Evolutionary conservation across 1,284 basidiomycete genomes (phyloP).

Genomic region (Macrocystidia cucumis): DNA sequence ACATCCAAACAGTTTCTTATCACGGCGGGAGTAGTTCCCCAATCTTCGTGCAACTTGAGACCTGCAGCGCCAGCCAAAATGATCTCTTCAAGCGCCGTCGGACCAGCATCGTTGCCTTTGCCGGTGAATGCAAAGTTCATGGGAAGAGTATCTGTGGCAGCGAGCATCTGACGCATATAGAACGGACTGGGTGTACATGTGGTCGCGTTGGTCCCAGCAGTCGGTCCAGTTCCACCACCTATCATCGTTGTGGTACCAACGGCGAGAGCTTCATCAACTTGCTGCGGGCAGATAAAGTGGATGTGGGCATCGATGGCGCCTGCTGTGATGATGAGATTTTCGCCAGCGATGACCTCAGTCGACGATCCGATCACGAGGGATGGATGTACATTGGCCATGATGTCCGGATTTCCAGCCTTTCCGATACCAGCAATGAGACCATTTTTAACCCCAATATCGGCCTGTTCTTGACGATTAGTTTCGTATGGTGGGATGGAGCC

Average conservation of each 20-base stretch:
- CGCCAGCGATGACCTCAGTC: conserved; percentile 93
- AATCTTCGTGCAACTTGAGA: conserved; percentile 97
- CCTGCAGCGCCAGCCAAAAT: conserved; percentile 86
- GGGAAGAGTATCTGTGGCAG: conserved; percentile 81
- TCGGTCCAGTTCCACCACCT: conserved; percentile 92
- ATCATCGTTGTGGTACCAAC: conserved; percentile 82
- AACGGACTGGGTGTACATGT: conserved; percentile 91
- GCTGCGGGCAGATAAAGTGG: conserved; percentile 92
- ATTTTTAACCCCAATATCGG: conserved; percentile 92
- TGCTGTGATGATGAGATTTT: conserved; percentile 90
- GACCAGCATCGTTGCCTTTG: conserved; percentile 89
- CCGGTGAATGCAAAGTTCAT: conserved; percentile 94
- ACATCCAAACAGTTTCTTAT: conserved; percentile 80
- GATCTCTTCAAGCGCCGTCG: conserved; percentile 71
- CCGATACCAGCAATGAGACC: conserved; percentile 87
- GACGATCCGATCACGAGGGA: conserved; percentile 78
- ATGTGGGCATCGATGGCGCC: conserved; percentile 92
- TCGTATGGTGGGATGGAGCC: neutral
- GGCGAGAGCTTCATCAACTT: conserved; percentile 69
- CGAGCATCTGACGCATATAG: conserved; percentile 84
- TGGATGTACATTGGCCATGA: conserved; percentile 79
- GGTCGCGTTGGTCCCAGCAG: conserved; percentile 87
- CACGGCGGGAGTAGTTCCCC: conserved; percentile 88
- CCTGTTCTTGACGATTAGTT: conserved; percentile 36
- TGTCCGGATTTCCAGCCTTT: conserved; percentile 95